Percentiles rank a stretch among this genome's conserved stretches.
These are phyloP conservation scores for Blastomyces parvus DNA, from an alignment of 2,329 filamentous ascomycete genomes.

Conservation along the genomic window DNA sequence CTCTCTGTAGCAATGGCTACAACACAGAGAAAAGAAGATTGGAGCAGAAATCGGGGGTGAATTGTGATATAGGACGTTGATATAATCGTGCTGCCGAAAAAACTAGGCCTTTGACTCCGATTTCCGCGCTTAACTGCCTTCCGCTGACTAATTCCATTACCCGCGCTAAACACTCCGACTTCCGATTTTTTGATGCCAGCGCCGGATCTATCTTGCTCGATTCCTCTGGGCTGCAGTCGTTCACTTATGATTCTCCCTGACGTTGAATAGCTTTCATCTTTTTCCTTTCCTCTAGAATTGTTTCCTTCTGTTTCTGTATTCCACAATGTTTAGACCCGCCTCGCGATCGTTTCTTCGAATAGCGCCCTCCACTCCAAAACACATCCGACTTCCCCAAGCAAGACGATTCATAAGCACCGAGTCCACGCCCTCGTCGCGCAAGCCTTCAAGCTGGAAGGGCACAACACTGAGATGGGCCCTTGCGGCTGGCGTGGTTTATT, in stretches of 20 bases:
- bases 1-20: neutral
- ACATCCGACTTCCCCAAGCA: slow-evolving; percentile 13
- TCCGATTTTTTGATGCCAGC: neutral
- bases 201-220: neutral
- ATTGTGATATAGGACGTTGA: no score
- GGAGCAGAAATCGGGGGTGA: neutral
- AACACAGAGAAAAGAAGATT: neutral
- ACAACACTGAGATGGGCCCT: slow-evolving; percentile 62
- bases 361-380: slow-evolving; percentile 7
- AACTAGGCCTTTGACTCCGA: no score
- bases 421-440: slow-evolving; percentile 41
- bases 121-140: neutral
- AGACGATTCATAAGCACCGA: slow-evolving; percentile 50
- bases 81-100: no score
- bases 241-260: neutral
- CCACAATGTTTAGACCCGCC: slow-evolving; percentile 19
- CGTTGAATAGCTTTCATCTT: neutral
- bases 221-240: neutral
- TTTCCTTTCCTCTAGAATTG: neutral
- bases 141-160: neutral
- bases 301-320: slow-evolving; percentile 1
- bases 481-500: slow-evolving; percentile 71
- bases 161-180: slow-evolving; percentile 5
- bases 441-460: slow-evolving; percentile 74
- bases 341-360: slow-evolving; percentile 15